Base-by-base conservation (phyloP, 2,329 filamentous ascomycete species). In the Trichoderma sp. region DNA sequence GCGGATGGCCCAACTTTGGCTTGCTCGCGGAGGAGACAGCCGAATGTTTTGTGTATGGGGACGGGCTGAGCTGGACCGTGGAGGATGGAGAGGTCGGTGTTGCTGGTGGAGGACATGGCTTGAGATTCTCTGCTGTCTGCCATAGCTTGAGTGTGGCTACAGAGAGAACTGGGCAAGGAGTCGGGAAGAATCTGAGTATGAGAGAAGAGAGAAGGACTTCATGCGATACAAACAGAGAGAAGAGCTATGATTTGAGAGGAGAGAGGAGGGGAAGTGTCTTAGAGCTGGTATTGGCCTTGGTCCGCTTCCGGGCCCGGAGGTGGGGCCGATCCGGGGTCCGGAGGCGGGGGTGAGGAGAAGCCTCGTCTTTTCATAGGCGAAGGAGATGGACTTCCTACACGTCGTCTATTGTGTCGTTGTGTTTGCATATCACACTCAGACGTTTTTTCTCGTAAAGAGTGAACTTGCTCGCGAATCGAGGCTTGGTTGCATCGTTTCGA, bases 71-170 rank as follows among this genome's bases (percentile, higher is more conserved):
- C 29, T 68, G 65, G 65, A 8, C 65, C 65, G 29, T 68, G 65
- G 65, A 68, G 65, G 65, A 68, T 68, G 65, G 65, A 68, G 65
- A 68, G 65, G 65, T 56, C 33, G 29, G 45, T n/a, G 12, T 67
- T 53, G 65, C 9, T 33, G 11, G 27, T 21, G 18, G 27, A 24
- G 41, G 65, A 50, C 41, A 53, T 67, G 41, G 65, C 65, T 56
- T 35, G 65, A 3, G 65, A 56, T 38, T 56, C 45, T 35, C 9
- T 56, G 45, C 29, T 24, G 65, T 56, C 53, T 35, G 65, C 29
- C 65, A 68, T 68, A 9, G 3, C 16, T 33, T 1, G 12, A 35
- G 27, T 31, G 9, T 33, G 14, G 5, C 0, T 11, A 11, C 0
- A 50, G 24, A 31, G 38, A 5, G 24, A 4, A n/a, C 1, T 4